These are phyloP conservation scores for Candida incommunis DNA, from an alignment of 805 yeast genomes.

Conservation along the genomic window DNA sequence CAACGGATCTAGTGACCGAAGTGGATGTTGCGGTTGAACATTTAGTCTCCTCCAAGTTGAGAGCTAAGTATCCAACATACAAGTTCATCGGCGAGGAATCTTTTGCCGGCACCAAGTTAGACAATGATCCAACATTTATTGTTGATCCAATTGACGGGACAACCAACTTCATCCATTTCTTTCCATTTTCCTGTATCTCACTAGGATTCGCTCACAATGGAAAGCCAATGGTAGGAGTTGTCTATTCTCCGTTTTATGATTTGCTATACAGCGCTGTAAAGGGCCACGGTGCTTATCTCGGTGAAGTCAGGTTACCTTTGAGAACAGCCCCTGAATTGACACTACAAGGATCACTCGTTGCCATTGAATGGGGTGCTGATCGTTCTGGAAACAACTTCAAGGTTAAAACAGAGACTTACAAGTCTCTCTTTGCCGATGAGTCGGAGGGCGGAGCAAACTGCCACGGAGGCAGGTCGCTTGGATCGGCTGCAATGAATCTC, in stretches of 20 bases:
- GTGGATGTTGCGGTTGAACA: constrained; percentile 44
- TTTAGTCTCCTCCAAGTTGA: constrained; percentile 22
- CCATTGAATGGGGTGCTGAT: constrained; percentile 49
- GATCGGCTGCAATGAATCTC: constrained; percentile 52
- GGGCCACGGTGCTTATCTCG: constrained; percentile 41
- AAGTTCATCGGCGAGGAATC: constrained; percentile 51
- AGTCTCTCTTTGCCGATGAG: constrained; percentile 25
- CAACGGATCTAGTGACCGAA: constrained; percentile 50
- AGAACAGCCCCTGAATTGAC: constrained; percentile 24
- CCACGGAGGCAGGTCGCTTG: constrained; percentile 48
- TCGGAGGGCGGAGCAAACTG: constrained; percentile 39
- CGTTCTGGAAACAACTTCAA: constrained; percentile 38
- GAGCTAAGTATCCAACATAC: constrained; percentile 30
- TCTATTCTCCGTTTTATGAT: constrained; percentile 46
- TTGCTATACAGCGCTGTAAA: constrained; percentile 39
- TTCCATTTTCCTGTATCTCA: constrained; percentile 50
- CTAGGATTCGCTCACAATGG: constrained; percentile 38
- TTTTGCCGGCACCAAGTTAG: constrained; percentile 33
- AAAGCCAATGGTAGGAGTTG: constrained; percentile 45
- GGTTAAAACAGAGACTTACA: constrained; percentile 34
- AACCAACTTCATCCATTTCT: constrained; percentile 47
- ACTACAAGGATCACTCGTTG: constrained; percentile 39
- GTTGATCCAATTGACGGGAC: constrained; percentile 59
- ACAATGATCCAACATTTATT: constrained; percentile 44
- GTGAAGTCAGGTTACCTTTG: constrained; percentile 29